Conservation (phyloP, 495 filamentous ascomycete species). For the Haplographium delicatum region DNA sequence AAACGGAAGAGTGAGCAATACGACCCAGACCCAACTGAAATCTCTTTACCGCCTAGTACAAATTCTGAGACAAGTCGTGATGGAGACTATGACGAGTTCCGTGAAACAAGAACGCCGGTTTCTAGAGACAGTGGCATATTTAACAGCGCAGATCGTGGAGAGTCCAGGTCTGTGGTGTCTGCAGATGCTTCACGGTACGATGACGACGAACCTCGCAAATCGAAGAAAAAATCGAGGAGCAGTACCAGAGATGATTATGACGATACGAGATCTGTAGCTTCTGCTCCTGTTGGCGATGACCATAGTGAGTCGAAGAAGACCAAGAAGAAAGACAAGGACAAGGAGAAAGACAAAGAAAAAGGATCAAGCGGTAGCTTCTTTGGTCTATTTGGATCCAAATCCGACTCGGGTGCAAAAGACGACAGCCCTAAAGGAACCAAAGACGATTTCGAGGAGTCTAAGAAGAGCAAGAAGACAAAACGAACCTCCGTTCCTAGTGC, state of each 20-base stretch:
- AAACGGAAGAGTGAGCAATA: conserved; percentile 16
- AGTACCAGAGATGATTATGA: conserved; percentile 27
- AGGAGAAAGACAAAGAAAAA: conserved; percentile 28
- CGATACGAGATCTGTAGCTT: conserved; percentile 36
- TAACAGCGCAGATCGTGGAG: conserved; percentile 30
- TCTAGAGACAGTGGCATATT: conserved; percentile 26
- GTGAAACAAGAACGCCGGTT: conserved; percentile 26
- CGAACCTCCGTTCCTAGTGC: conserved; percentile 18
- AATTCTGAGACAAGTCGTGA: conserved; percentile 23
- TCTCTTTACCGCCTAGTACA: conserved; percentile 23
- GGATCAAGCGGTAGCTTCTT: conserved; percentile 27
- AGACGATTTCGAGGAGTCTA: conserved; percentile 24
- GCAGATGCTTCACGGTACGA: conserved; percentile 30
- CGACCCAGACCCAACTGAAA: conserved; percentile 24
- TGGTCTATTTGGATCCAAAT: conserved; percentile 31
- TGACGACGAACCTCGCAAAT: conserved; percentile 23
- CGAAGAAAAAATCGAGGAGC: conserved; percentile 28
- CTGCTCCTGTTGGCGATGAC: conserved; percentile 29
- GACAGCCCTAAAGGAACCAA: conserved; percentile 23
- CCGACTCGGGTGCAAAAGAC: conserved; percentile 18
- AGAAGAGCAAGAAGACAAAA: conserved; percentile 27
- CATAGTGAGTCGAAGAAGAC: conserved; percentile 20
- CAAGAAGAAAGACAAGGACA: conserved; percentile 23
- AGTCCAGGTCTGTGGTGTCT: conserved; percentile 40
- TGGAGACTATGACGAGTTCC: conserved; percentile 27